Percentiles rank a stretch among this genome's conserved stretches.
Evolutionary conservation across 139 green algal species (phyloP).

Genomic region (Coelastrella sp.): DNA sequence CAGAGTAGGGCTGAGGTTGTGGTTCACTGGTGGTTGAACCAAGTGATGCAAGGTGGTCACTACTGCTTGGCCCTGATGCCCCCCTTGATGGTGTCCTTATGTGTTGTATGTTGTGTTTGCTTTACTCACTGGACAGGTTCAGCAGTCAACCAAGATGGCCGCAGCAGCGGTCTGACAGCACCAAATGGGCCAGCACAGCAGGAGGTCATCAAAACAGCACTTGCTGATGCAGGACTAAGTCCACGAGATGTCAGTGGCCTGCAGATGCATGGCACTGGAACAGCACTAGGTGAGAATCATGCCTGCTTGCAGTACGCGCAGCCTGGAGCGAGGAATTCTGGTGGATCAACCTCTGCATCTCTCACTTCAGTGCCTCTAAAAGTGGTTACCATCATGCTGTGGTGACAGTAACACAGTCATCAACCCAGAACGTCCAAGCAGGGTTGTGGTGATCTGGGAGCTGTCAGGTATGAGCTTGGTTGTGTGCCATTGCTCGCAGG

Average conservation of each 20-base stretch:
- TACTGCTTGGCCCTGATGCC: too few relatives aligned
- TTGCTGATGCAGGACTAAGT: conserved; percentile 37
- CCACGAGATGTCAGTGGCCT: conserved; percentile 49
- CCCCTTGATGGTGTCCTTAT: too few relatives aligned
- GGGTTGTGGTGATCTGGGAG: too few relatives aligned
- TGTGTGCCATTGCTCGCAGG: not conserved
- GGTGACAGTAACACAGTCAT: too few relatives aligned
- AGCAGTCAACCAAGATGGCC: conserved; percentile 84
- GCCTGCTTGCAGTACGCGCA: not conserved
- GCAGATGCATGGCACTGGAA: conserved; percentile 83
- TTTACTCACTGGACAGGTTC: conserved; percentile 15
- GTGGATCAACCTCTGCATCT: too few relatives aligned
- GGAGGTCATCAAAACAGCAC: conserved; percentile 73
- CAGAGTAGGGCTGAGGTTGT: not conserved
- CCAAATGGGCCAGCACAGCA: conserved; percentile 92
- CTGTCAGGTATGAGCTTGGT: not conserved
- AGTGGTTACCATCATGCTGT: too few relatives aligned
- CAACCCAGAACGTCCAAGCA: too few relatives aligned
- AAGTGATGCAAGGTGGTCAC: too few relatives aligned
- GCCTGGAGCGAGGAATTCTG: too few relatives aligned
- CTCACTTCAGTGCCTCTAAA: too few relatives aligned
- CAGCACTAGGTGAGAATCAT: conserved; percentile 61
- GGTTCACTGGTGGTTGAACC: not conserved
- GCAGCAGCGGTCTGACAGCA: conserved; percentile 87
- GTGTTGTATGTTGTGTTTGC: too few relatives aligned